Conservation (phyloP, 2,329 filamentous ascomycete species). For the Dactylellina leptospora region DNA sequence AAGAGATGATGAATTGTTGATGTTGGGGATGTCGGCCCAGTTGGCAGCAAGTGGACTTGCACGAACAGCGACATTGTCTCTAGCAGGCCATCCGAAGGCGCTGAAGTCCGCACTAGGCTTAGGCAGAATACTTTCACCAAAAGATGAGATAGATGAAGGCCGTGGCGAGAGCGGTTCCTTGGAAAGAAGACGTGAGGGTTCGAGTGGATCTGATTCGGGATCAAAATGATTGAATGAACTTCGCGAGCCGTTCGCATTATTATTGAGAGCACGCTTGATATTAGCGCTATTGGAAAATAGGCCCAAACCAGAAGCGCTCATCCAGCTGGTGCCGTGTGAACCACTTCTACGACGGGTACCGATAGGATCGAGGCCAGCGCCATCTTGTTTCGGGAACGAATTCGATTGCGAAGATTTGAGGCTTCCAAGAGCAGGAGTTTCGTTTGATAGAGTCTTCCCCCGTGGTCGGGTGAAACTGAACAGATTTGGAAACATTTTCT, state of each 20-base stretch:
- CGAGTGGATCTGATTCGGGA: slow-evolving; percentile 56
- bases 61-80: slow-evolving; percentile 30
- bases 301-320: slow-evolving; percentile 58
- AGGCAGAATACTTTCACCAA: slow-evolving; percentile 55
- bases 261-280: slow-evolving; percentile 50
- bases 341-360: slow-evolving; percentile 60
- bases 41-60: slow-evolving; percentile 53
- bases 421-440: slow-evolving; percentile 73
- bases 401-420: slow-evolving; percentile 78
- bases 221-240: slow-evolving; percentile 63
- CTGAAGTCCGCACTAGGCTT: slow-evolving; percentile 56
- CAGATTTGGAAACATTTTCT: slow-evolving; percentile 54
- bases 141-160: slow-evolving; percentile 56
- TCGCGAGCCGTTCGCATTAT: slow-evolving; percentile 54
- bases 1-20: slow-evolving; percentile 31
- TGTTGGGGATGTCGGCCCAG: slow-evolving; percentile 55
- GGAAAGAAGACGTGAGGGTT: slow-evolving; percentile 56
- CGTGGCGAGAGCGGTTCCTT: slow-evolving; percentile 55
- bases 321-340: slow-evolving; percentile 63
- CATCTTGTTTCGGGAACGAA: slow-evolving; percentile 71
- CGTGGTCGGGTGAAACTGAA: slow-evolving; percentile 64
- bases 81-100: slow-evolving; percentile 56
- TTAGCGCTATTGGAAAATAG: slow-evolving; percentile 59
- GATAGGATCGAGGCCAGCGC: slow-evolving; percentile 59
- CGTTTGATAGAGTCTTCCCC: slow-evolving; percentile 69